Evolutionary conservation across 176 grass and related monocot genomes (phyloP).

Genomic region (Aegilops bicornis): DNA sequence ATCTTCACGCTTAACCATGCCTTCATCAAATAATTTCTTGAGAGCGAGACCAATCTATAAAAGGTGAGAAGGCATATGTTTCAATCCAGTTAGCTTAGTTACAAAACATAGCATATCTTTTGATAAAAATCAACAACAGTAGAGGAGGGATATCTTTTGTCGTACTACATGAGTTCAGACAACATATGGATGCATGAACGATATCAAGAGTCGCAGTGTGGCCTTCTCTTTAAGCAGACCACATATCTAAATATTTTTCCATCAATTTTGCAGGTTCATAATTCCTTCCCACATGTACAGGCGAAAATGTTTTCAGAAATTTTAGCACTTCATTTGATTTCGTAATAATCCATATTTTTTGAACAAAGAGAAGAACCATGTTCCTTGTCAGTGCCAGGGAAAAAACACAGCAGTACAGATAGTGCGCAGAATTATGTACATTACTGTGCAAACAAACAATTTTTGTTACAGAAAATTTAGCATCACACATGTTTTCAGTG

Average conservation of each 20-base stretch:
- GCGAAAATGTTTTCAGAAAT: not conserved
- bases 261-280: not conserved
- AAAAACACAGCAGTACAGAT: not conserved
- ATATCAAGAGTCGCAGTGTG: not conserved
- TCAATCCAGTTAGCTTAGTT: not conserved
- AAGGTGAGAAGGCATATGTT: not conserved
- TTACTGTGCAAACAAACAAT: not conserved
- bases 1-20: conserved; percentile 54
- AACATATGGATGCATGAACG: not conserved
- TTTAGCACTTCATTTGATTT: not conserved
- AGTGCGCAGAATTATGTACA: not conserved
- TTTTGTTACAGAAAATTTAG: not conserved
- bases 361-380: no score
- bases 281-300: not conserved
- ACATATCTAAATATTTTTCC: not conserved
- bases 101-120: not conserved
- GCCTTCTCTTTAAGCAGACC: not conserved
- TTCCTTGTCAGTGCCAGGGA: not conserved
- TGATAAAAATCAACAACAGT: not conserved
- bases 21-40: conserved; percentile 54
- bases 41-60: conserved; percentile 55
- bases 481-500: not conserved
- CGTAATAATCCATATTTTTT: not conserved
- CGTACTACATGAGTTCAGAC: not conserved
- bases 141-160: not conserved